Conservation (phyloP, 2,329 filamentous ascomycete species). For the Tolypocladium paradoxum region DNA sequence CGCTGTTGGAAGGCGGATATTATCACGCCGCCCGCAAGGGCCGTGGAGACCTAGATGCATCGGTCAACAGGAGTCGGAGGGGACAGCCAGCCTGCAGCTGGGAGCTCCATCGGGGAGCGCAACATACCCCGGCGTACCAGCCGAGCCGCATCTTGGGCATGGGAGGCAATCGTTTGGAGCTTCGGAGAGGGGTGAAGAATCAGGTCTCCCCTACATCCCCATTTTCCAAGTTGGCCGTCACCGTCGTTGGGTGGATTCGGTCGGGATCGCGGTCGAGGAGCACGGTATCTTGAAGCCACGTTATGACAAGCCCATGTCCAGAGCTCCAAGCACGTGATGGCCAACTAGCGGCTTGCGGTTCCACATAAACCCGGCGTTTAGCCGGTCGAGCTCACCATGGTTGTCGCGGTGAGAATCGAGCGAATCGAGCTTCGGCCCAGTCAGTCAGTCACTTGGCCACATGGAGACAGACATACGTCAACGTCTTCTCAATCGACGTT, state of each 20-base stretch:
- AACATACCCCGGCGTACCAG: slow-evolving; percentile 51
- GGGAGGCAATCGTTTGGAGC: slow-evolving; percentile 4
- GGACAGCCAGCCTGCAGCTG: neutral
- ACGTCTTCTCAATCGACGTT: neutral
- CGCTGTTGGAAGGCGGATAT: slow-evolving; percentile 88
- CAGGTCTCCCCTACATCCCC: neutral
- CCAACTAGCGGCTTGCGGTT: neutral
- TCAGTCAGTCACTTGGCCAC: too few species aligned
- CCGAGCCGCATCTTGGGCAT: slow-evolving; percentile 44
- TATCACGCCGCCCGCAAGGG: slow-evolving; percentile 73
- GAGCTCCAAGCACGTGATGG: neutral
- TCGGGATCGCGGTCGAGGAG: neutral
- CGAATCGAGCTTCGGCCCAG: too few species aligned
- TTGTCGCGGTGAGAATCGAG: too few species aligned
- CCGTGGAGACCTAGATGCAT: slow-evolving; percentile 58
- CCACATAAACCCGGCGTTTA: neutral
- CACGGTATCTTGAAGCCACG: neutral
- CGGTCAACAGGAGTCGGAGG: slow-evolving; percentile 11
- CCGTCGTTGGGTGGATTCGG: neutral
- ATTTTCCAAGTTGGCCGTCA: neutral
- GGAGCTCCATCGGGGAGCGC: neutral
- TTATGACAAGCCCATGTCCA: neutral
- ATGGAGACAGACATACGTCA: neutral
- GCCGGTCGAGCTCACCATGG: neutral
- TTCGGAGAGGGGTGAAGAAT: neutral